Conservation (phyloP, 1,139 yeast genomes). For the Hyphopichia wangnamkhiaoensis region DNA sequence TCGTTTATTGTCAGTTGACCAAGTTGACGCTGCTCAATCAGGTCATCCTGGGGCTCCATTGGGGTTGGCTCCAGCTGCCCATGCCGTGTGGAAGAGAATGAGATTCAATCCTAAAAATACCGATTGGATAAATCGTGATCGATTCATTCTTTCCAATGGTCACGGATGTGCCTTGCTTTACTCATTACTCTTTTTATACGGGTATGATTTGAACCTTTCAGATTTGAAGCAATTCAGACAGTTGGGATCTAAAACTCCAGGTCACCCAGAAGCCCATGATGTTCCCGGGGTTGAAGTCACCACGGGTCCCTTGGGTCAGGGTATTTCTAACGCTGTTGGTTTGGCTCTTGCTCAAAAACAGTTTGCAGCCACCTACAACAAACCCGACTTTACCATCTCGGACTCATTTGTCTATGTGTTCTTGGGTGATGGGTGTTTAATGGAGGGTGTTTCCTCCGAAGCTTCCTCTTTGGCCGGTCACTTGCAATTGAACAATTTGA, state of each 20-base stretch:
- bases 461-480: slow-evolving; percentile 96
- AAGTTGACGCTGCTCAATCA: slow-evolving; percentile 85
- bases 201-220: slow-evolving; percentile 77
- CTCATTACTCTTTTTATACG: slow-evolving; percentile 81
- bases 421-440: slow-evolving; percentile 97
- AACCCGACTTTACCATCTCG: slow-evolving; percentile 71
- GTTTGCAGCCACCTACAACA: slow-evolving; percentile 91
- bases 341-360: slow-evolving; percentile 93
- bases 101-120: slow-evolving; percentile 90
- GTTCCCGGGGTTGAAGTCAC: slow-evolving; percentile 95
- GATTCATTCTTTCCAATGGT: slow-evolving; percentile 95
- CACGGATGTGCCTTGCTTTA: slow-evolving; percentile 94
- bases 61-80: slow-evolving; percentile 83
- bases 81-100: slow-evolving; percentile 77
- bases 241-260: slow-evolving; percentile 89
- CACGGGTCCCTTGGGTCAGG: slow-evolving; percentile 99
- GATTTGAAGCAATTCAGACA: slow-evolving; percentile 94
- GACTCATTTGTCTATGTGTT: slow-evolving; percentile 78
- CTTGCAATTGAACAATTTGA: slow-evolving; percentile 88
- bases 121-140: slow-evolving; percentile 90
- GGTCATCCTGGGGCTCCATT: slow-evolving; percentile 99
- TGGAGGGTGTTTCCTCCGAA: slow-evolving; percentile 97
- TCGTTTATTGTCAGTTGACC: slow-evolving; percentile 88
- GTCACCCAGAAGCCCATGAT: slow-evolving; percentile 85
- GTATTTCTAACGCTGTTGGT: slow-evolving; percentile 96